Percentiles rank a stretch among this genome's conserved stretches.
phyloP scores from a whole-genome alignment of 129 eudicot genomes.

The Escallonia rubra region DNA sequence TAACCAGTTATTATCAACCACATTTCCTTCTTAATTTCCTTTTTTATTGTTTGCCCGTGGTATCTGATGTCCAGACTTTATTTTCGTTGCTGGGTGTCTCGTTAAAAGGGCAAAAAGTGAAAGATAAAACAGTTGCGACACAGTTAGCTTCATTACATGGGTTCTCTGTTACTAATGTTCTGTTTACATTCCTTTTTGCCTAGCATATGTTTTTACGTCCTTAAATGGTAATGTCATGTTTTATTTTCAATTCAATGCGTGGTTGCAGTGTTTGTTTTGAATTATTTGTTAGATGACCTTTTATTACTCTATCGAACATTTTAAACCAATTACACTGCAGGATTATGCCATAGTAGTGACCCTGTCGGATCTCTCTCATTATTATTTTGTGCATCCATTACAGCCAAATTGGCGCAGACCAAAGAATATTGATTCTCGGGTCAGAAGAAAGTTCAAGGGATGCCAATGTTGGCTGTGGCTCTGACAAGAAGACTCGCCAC shows the following conservation, averaged over 20 bases:
- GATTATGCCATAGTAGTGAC: no score
- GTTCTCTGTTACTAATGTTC: slow-evolving; percentile 1
- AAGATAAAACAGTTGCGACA: slow-evolving; percentile 5
- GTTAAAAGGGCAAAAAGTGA: background rate
- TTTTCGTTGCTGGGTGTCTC: slow-evolving; percentile 1
- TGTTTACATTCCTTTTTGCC: background rate
- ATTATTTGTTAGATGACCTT: background rate
- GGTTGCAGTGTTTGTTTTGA: no score
- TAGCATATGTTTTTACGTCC: no score
- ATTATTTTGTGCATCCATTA: background rate
- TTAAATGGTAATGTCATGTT: no score
- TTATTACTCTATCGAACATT: background rate
- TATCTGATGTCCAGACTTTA: slow-evolving; percentile 2
- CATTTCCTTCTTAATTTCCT: background rate
- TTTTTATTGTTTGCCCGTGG: slow-evolving; percentile 4
- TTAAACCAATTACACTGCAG: no score
- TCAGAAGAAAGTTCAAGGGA: slow-evolving; percentile 77
- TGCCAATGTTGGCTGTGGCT: slow-evolving; percentile 70
- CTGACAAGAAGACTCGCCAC: slow-evolving; percentile 77
- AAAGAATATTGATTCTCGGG: slow-evolving; percentile 79
- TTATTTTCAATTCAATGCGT: no score
- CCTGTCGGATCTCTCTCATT: no score
- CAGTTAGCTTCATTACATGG: background rate
- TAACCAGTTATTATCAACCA: slow-evolving; percentile 13
- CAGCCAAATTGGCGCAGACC: slow-evolving; percentile 79